Evolutionary conservation across 2,329 filamentous ascomycete genomes (phyloP).

Genomic region (Trichoderma aggressivum): DNA sequence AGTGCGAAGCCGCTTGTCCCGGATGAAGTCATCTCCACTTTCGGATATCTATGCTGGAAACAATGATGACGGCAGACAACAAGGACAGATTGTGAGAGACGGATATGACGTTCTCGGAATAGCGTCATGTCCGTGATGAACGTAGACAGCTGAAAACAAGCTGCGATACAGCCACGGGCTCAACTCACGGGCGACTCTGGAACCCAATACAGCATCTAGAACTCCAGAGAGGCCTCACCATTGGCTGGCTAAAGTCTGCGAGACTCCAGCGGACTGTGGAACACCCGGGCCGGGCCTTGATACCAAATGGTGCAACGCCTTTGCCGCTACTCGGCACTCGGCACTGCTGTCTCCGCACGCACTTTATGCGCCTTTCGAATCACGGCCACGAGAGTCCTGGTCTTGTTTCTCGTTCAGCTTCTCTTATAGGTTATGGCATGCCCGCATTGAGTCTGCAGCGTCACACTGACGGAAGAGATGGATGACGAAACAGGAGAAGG

Average conservation of each 20-base stretch:
- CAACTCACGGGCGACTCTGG: not conserved
- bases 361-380: not conserved
- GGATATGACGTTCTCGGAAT: not conserved
- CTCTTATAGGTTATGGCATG: not conserved
- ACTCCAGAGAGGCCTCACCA: not conserved
- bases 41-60: not conserved
- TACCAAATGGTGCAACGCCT: not conserved
- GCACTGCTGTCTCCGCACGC: constrained; percentile 7
- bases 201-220: not conserved
- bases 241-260: not conserved
- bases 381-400: not conserved
- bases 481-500: not conserved
- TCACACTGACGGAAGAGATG: constrained; percentile 11
- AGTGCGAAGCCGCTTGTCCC: not conserved
- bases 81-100: not conserved
- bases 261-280: not conserved
- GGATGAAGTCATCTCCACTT: not conserved
- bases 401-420: not conserved
- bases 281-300: not conserved
- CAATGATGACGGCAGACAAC: not conserved
- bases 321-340: constrained; percentile 8
- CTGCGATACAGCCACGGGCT: not conserved
- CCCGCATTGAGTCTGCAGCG: not conserved
- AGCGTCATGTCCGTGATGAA: not conserved
- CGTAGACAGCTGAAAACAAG: not conserved